A percentile compares a stretch with the other conserved stretches of the same genome.
phyloP scores from a whole-genome alignment of 2,329 filamentous ascomycete species.

The Hypoxylon sp. region DNA sequence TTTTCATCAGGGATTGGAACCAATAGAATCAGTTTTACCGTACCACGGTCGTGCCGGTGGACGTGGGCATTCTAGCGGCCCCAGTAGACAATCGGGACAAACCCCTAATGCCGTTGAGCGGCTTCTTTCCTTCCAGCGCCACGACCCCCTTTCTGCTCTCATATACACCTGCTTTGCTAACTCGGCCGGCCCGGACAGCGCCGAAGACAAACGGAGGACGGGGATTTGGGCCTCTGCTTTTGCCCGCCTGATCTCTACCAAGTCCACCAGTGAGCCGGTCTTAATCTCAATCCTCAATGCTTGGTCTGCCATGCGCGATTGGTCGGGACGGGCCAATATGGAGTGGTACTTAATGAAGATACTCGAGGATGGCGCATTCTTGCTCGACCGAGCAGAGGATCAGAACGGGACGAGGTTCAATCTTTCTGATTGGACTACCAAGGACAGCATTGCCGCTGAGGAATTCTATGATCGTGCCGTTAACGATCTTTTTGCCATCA shows the following conservation, averaged over 20 bases:
- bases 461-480: slow-evolving; percentile 91
- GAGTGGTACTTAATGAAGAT: slow-evolving; percentile 97
- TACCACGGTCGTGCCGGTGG: slow-evolving; percentile 70
- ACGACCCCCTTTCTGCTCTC: slow-evolving; percentile 86
- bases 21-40: slow-evolving; percentile 85
- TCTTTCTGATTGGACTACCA: slow-evolving; percentile 79
- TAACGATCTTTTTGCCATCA: slow-evolving; percentile 83
- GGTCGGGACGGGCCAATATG: slow-evolving; percentile 90
- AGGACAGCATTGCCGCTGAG: slow-evolving; percentile 85
- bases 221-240: slow-evolving; percentile 91
- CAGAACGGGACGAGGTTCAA: slow-evolving; percentile 80
- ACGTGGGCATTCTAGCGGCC: slow-evolving; percentile 62
- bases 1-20: slow-evolving; percentile 83
- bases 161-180: slow-evolving; percentile 92
- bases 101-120: slow-evolving; percentile 80
- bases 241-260: slow-evolving; percentile 84
- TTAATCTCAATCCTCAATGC: slow-evolving; percentile 87
- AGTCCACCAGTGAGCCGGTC: slow-evolving; percentile 82
- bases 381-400: slow-evolving; percentile 88
- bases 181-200: slow-evolving; percentile 83
- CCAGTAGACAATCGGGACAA: slow-evolving; percentile 63
- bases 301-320: slow-evolving; percentile 88
- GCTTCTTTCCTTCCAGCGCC: slow-evolving; percentile 88
- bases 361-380: slow-evolving; percentile 90
- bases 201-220: slow-evolving; percentile 83